Base-by-base conservation (phyloP, 352 stramenopile genomes). In the Phytophthora ramorum region DNA sequence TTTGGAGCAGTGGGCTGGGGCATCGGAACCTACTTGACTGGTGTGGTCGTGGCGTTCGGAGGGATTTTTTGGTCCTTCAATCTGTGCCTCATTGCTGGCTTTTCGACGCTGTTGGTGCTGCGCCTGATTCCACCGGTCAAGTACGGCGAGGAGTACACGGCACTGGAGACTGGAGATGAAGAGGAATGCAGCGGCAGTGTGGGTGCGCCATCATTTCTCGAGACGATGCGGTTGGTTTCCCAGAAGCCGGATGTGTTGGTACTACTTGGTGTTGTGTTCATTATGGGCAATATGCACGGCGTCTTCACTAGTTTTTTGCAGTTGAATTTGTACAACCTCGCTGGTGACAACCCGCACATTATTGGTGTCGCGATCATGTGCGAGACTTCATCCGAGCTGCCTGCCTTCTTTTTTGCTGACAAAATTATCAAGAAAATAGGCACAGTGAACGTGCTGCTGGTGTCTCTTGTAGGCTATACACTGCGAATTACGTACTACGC, bases 251-350 rank as follows among this genome's bases (percentile, higher is more conserved):
- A 92, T 50, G 72, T 94, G 26, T 49, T 92, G 44, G 76, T 84
- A 40, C 73, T 92, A 28, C 63, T 94, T 34, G 60, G 55, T 9
- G 79, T 91, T 8, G 79, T 92, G 16, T 90, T 90, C 53, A 66
- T 92, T 61, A 92, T 90, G 76, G 81, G 82, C 0, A 74, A 90
- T 48, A 94, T 91, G 83, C 82, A 77, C 46, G 86, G 86, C 58
- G 77, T 92, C 24, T 75, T 94, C 56, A 79, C 63, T 16, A 91
- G 81, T 62, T 92, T 90, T 68, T 74, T 94, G 30, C 82, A 79
- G 44, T 73, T 94, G 41, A 89, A 94, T 50, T 52, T 94, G 26
- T 92, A 90, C 81, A 91, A 94, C 61, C 68, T 94, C 5, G 87
- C 80, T 44, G 77, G 74, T 35, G 69, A 81, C 17, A 82, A 91